These are phyloP conservation scores for Solanum pinnatisectum DNA, from an alignment of 257 asterid species.

Conservation along the genomic window DNA sequence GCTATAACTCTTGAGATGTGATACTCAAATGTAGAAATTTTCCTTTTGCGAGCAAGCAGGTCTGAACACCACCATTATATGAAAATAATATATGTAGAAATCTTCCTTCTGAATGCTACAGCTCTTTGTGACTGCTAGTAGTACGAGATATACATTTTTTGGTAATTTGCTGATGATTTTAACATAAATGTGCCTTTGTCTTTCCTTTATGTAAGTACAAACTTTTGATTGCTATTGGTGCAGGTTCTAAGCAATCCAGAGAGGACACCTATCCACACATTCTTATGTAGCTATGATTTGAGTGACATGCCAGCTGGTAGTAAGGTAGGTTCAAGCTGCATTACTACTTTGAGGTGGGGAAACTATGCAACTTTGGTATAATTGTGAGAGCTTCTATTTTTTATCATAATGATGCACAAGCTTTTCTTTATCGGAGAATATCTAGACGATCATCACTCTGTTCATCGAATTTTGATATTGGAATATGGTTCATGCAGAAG, in stretches of 20 bases:
- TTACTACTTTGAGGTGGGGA: neutral
- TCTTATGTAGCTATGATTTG: slow-evolving; percentile 83
- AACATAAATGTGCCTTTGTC: neutral
- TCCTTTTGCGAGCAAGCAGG: neutral
- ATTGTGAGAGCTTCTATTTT: neutral
- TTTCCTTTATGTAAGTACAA: neutral
- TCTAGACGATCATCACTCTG: neutral
- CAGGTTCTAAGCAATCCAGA: slow-evolving; percentile 97
- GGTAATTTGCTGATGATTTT: neutral
- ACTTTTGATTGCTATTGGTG: neutral
- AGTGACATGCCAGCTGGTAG: slow-evolving; percentile 96
- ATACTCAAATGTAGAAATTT: neutral
- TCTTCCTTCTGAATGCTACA: neutral
- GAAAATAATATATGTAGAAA: neutral
- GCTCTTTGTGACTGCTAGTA: neutral
- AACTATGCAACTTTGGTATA: neutral
- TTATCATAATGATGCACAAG: neutral
- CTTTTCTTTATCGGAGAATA: neutral
- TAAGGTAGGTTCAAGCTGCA: slow-evolving; percentile 38
- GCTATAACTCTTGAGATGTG: neutral
- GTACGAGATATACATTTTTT: neutral
- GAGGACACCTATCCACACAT: slow-evolving; percentile 82
- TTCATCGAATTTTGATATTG: neutral
- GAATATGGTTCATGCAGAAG: neutral
- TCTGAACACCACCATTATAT: neutral